These are phyloP conservation scores for Nitzschia inconspicua DNA, from an alignment of 108 stramenopile genomes.

Conservation along the genomic window DNA sequence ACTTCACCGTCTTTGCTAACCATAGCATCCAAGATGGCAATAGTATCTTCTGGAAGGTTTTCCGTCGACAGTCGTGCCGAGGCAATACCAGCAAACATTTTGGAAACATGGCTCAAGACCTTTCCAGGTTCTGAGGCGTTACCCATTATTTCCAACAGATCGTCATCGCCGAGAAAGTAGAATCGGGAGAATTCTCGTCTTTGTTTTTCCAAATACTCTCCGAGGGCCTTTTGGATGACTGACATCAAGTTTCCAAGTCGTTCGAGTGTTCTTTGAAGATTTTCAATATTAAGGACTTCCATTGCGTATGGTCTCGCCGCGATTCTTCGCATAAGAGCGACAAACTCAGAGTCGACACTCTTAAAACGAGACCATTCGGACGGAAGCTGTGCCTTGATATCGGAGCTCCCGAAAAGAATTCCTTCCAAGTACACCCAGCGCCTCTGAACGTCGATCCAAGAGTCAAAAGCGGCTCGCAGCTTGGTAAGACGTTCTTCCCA, in stretches of 20 bases:
- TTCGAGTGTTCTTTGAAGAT: conserved; percentile 89
- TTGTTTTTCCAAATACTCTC: conserved; percentile 96
- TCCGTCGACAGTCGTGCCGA: conserved; percentile 36
- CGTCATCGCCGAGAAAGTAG: conserved; percentile 99
- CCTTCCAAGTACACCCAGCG: conserved; percentile 97
- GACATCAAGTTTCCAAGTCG: conserved; percentile 84
- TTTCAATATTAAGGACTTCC: conserved; percentile 89
- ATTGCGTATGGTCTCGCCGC: conserved; percentile 82
- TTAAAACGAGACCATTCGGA: conserved; percentile 94
- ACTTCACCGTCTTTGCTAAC: conserved; percentile 96
- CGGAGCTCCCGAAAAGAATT: conserved; percentile 92
- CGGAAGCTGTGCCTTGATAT: conserved; percentile 97
- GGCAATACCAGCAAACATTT: conserved; percentile 97
- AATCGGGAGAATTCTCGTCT: conserved; percentile 94
- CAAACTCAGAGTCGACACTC: conserved; percentile 93
- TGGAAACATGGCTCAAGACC: conserved; percentile 90
- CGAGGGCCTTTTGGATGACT: conserved; percentile 94
- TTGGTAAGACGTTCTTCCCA: conserved; percentile 95
- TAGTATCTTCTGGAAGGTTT: conserved; percentile 57
- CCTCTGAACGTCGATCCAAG: conserved; percentile 97
- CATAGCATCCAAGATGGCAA: conserved; percentile 81
- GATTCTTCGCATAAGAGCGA: conserved; percentile 88
- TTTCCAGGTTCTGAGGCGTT: conserved; percentile 91
- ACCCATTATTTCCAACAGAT: conserved; percentile 98
- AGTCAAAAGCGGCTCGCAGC: conserved; percentile 88